Conservation (phyloP, 495 filamentous ascomycete species). For the Penicillium nucicola region DNA sequence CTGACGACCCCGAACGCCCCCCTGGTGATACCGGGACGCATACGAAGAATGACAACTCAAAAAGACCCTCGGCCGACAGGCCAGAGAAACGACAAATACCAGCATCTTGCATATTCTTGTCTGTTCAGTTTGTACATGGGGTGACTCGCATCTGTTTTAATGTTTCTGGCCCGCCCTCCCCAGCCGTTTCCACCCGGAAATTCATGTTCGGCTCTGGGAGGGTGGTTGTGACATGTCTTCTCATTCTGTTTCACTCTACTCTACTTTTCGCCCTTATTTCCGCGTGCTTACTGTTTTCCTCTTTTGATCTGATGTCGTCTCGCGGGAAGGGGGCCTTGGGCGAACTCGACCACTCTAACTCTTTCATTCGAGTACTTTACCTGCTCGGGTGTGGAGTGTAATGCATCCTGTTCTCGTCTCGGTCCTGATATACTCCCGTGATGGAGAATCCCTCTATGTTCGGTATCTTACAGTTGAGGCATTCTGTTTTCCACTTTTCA, state of each 20-base stretch:
- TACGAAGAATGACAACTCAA: slow-evolving; percentile 33
- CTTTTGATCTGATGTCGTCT: slow-evolving; percentile 8
- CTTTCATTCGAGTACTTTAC: background rate
- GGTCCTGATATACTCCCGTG: slow-evolving; percentile 3
- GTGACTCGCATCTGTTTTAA: slow-evolving; percentile 38
- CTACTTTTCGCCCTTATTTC: slow-evolving; percentile 9
- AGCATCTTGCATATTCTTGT: slow-evolving; percentile 44
- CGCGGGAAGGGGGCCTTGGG: background rate
- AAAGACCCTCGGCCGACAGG: slow-evolving; percentile 29
- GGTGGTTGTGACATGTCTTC: slow-evolving; percentile 8
- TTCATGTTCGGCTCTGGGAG: slow-evolving; percentile 5
- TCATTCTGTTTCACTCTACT: background rate
- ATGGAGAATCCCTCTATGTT: slow-evolving; percentile 4
- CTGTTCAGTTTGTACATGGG: slow-evolving; percentile 41
- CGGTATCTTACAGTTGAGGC: slow-evolving; percentile 12
- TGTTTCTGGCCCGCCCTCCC: slow-evolving; percentile 19
- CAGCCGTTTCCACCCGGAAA: slow-evolving; percentile 5
- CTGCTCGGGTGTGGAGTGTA: background rate
- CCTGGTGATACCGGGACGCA: slow-evolving; percentile 30
- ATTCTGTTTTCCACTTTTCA: slow-evolving; percentile 8
- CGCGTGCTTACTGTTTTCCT: slow-evolving; percentile 6
- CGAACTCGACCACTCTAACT: background rate
- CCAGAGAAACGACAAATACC: slow-evolving; percentile 41
- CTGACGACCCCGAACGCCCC: slow-evolving; percentile 18
- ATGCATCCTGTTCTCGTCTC: slow-evolving; percentile 1